A percentile compares a stretch with the other conserved stretches of the same genome.
phyloP scores from a whole-genome alignment of 2,329 filamentous ascomycete species.

The Didymella pomorum region DNA sequence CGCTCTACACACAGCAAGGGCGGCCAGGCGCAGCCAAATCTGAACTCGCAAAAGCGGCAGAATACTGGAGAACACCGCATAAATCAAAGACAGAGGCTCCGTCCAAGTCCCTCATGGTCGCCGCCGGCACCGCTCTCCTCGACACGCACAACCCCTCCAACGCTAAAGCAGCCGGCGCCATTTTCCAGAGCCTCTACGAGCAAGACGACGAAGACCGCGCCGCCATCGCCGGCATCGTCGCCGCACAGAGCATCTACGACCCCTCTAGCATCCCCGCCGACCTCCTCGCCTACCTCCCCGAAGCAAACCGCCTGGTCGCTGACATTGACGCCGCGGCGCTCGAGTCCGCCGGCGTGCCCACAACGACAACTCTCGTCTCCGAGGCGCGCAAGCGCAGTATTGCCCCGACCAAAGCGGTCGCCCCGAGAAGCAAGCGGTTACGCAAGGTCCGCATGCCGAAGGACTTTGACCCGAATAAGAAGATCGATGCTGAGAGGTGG shows the following conservation, averaged over 20 bases:
- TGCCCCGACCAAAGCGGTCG: constrained; percentile 50
- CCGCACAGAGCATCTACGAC: constrained; percentile 73
- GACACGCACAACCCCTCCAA: constrained; percentile 76
- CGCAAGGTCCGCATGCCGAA: constrained; percentile 72
- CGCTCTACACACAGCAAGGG: constrained; percentile 78
- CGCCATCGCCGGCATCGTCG: constrained; percentile 83
- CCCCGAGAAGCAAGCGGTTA: constrained; percentile 65
- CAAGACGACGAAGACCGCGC: constrained; percentile 72
- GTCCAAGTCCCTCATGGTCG: constrained; percentile 68
- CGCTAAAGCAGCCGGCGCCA: constrained; percentile 73
- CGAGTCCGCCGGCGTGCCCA: constrained; percentile 71
- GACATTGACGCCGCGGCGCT: constrained; percentile 69
- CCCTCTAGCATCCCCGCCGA: constrained; percentile 63
- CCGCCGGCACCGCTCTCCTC: constrained; percentile 83
- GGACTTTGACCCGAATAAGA: constrained; percentile 78
- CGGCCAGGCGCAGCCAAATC: constrained; percentile 74
- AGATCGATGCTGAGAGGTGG: constrained; percentile 91
- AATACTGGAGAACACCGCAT: constrained; percentile 73
- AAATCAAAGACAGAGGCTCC: constrained; percentile 59
- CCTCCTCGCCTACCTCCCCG: constrained; percentile 65
- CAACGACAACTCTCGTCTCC: constrained; percentile 45
- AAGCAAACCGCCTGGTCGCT: constrained; percentile 67
- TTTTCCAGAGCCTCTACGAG: constrained; percentile 76
- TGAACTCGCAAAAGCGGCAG: constrained; percentile 80
- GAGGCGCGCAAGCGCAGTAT: constrained; percentile 50